phyloP scores from a whole-genome alignment of 2,329 filamentous ascomycete genomes.

The Furcasterigmium sp. region DNA sequence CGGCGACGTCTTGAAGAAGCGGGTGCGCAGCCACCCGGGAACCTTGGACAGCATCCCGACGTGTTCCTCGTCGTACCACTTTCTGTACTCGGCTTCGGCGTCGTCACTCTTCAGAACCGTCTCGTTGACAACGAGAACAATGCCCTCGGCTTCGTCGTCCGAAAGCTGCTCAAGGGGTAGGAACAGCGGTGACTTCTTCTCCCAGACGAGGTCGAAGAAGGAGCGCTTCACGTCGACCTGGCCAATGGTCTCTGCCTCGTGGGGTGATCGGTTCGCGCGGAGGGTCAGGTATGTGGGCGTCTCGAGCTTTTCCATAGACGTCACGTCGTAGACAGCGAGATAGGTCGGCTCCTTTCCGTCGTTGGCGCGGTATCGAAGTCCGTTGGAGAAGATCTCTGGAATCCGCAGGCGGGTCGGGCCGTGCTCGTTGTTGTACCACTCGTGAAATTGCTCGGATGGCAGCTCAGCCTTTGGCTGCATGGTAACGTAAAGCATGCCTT shows the following conservation, averaged over 20 bases:
- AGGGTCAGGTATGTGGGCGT: conserved; percentile 65
- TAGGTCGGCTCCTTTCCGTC: conserved; percentile 62
- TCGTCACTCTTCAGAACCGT: conserved; percentile 47
- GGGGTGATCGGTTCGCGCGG: conserved; percentile 49
- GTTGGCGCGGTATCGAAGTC: conserved; percentile 69
- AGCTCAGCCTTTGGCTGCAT: conserved; percentile 72
- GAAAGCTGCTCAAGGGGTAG: conserved; percentile 53
- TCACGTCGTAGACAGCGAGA: conserved; percentile 78
- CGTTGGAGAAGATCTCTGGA: conserved; percentile 67
- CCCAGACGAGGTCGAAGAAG: conserved; percentile 63
- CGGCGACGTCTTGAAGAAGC: conserved; percentile 62
- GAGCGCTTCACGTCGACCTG: conserved; percentile 61
- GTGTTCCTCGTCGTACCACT: conserved; percentile 75
- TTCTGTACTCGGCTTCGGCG: conserved; percentile 49
- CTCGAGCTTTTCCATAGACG: conserved; percentile 65
- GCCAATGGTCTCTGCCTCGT: conserved; percentile 49
- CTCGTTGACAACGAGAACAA: conserved; percentile 58
- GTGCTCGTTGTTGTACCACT: conserved; percentile 94
- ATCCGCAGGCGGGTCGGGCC: conserved; percentile 75
- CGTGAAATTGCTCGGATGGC: conserved; percentile 68
- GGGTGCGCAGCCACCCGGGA: conserved; percentile 72
- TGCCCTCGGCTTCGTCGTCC: conserved; percentile 52
- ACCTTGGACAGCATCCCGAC: conserved; percentile 65
- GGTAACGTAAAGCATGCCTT: conserved; percentile 77
- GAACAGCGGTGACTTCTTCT: conserved; percentile 51